Base-by-base conservation (phyloP, 2,329 filamentous ascomycete species). In the Ophiostoma ulmi region DNA sequence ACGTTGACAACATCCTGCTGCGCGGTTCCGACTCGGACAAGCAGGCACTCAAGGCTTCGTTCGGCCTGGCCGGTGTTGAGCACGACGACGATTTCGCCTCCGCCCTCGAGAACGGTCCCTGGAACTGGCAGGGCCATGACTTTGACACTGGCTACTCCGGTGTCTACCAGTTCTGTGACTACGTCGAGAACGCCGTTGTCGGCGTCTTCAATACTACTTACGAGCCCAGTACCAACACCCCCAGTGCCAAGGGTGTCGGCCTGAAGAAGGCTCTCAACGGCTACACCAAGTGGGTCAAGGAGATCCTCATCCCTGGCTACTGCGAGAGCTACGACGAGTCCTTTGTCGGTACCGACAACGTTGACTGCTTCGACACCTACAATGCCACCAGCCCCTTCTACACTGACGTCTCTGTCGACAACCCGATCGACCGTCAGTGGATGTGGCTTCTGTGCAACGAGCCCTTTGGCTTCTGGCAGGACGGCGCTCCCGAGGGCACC, bases 361-460 rank as follows among this genome's bases (percentile, higher is more conserved):
- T 80, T 14, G 79, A 81, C 67, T 86, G 84, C 70, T 82, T 79
- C 78, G 73, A 81, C 77, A 74, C 81, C 69, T 75, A 83, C 79
- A 84, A 87, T 75, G 79, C 76, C 3, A 79, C 78, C 31, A 81
- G 83, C 75, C 77, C 78, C 13, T 73, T 79, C 68, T 82, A 78
- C 13, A 71, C 70, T 26, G 79, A 79, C 58, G 80, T 83, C 74
- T 76, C 78, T 74, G 77, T 78, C 70, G 79, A 80, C 70, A 71
- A 79, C 36, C 73, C 72, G 1, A 74, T 78, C 36, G 80, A 85
- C 76, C 79, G 84, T 2, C 84, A 86, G 74, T 87, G 85, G 85
- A 76, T 80, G 10, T 87, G 84, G 84, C 80, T 87, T 77, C 79
- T 83, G 11, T 87, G 85, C 79, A 86, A 87, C 77, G 79, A 81